A percentile compares a stretch with the other conserved stretches of the same genome.
phyloP scores from a whole-genome alignment of 1,284 basidiomycete species.

The Rhizoctonia solani region DNA sequence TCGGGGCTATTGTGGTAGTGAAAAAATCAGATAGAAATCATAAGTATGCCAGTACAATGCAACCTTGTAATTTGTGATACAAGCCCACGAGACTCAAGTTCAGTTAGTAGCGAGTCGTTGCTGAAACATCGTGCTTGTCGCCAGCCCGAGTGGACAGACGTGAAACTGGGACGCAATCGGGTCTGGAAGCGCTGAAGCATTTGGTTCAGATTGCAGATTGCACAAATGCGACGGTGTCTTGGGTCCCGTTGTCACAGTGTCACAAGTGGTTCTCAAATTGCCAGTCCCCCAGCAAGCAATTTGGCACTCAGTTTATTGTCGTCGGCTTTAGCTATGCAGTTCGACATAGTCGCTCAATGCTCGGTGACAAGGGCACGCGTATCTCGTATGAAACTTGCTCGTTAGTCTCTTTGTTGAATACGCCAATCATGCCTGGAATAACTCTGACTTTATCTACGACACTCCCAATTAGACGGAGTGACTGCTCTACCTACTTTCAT shows the following conservation, averaged over 20 bases:
- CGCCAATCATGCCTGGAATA: constrained; percentile 10
- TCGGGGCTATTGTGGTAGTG: constrained; percentile 11
- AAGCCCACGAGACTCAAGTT: constrained; percentile 50
- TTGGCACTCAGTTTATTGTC: background rate
- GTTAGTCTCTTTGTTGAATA: constrained; percentile 38
- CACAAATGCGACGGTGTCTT: background rate
- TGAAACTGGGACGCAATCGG: background rate
- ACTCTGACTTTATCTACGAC: background rate
- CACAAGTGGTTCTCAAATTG: background rate
- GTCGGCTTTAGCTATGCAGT: constrained; percentile 59
- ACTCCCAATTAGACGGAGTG: constrained; percentile 68
- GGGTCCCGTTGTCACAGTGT: background rate
- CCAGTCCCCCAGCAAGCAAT: background rate
- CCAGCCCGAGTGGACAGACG: background rate
- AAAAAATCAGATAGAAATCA: background rate
- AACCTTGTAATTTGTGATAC: constrained; percentile 51
- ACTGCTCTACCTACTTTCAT: constrained; percentile 86
- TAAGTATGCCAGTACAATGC: constrained; percentile 11
- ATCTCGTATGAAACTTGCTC: constrained; percentile 63
- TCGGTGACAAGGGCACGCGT: constrained; percentile 75
- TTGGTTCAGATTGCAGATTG: background rate
- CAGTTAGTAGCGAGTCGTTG: constrained; percentile 40
- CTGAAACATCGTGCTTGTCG: background rate
- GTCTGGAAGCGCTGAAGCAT: constrained; percentile 12
- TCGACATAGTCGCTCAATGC: constrained; percentile 77